Evolutionary conservation across 495 filamentous ascomycete genomes (phyloP).

Genomic region (Podospora conica): DNA sequence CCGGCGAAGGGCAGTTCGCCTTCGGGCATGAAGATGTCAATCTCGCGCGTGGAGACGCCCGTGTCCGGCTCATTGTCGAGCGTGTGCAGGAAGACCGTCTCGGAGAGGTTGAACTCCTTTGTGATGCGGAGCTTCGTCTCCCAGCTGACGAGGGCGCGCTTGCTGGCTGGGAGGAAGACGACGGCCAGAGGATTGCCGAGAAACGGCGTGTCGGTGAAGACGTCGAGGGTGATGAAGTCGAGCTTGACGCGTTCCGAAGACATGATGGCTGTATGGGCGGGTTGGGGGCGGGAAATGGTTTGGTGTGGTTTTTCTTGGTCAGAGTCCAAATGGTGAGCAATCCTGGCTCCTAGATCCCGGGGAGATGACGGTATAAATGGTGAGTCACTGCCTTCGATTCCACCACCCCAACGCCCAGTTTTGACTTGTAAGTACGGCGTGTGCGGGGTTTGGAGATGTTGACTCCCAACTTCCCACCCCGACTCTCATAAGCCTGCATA

Average conservation of each 20-base stretch:
- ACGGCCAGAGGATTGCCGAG: conserved; percentile 65
- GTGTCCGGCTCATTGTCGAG: conserved; percentile 10
- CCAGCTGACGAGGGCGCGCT: conserved; percentile 35
- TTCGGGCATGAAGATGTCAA: conserved; percentile 66
- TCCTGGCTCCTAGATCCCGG: not conserved
- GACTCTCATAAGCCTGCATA: not conserved
- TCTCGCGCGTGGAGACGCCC: conserved; percentile 27
- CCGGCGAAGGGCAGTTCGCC: conserved; percentile 68
- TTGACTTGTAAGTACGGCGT: not conserved
- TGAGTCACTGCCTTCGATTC: not conserved
- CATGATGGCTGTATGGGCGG: not conserved
- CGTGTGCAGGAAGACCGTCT: conserved; percentile 72
- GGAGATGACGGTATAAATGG: not conserved
- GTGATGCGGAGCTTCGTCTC: conserved; percentile 60
- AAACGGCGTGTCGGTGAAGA: conserved; percentile 55
- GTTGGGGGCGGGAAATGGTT: too few relatives aligned
- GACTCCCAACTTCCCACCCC: not conserved
- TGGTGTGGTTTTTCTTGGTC: not conserved
- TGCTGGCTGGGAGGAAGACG: conserved; percentile 43
- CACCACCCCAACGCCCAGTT: not conserved
- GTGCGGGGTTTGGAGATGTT: not conserved
- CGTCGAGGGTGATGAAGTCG: conserved; percentile 56
- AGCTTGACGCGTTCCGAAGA: not conserved
- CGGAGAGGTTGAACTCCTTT: conserved; percentile 77
- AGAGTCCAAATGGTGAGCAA: not conserved